Base-by-base conservation (phyloP, 2,329 filamentous ascomycete genomes). In the Fusarium pseudograminearum region DNA sequence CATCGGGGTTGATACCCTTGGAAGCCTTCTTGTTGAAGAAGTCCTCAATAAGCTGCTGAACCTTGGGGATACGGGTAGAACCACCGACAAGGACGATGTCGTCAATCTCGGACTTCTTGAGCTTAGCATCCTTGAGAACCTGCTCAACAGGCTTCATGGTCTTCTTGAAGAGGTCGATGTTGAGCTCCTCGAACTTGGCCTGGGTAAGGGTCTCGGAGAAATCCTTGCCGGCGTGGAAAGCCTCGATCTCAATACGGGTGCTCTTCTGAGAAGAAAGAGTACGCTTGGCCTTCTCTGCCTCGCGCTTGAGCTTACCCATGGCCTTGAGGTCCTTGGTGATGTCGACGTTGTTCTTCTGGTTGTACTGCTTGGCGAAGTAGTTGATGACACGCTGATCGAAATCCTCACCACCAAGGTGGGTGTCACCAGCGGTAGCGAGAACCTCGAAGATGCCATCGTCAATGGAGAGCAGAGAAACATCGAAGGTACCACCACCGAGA, bases 1-100 rank as follows among this genome's bases (percentile, higher is more conserved):
- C 96, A 79, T 99, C 96, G 76, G 96, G 96, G 90, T 98, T 98
- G 82, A 99, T 97, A 84, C 94, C 93, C 93, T 98, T 98, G 89
- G 92, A 94, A 76, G 94, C 94, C 88, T 96, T 94, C 93, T 98
- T 98, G 82, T 80, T 86, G 81, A 98, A 98, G 89, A 89, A 98
- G 84, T 98, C 94, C 87, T 98, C 94, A 73, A 98, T 92, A 80
- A 98, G 90, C 76, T 89, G 81, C 85, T 97, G 92, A 73, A 98
- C 94, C 92, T 98, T 98, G 82, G 96, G 95, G 76, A 99, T 98
- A 93, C 96, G 95, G 73, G 96, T 98, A 67, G 96, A 98, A 83
- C 96, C 96, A 90, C 96, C 96, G 70, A 98, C 95, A 53, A 98
- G 90, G 72, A 99, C 96, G 74, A 99, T 98, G 81, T 98, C 96